Evolutionary conservation across 2,329 filamentous ascomycete genomes (phyloP), one percentile per base, ranked within the genome.

Genomic region (Phialophora expanda): DNA sequence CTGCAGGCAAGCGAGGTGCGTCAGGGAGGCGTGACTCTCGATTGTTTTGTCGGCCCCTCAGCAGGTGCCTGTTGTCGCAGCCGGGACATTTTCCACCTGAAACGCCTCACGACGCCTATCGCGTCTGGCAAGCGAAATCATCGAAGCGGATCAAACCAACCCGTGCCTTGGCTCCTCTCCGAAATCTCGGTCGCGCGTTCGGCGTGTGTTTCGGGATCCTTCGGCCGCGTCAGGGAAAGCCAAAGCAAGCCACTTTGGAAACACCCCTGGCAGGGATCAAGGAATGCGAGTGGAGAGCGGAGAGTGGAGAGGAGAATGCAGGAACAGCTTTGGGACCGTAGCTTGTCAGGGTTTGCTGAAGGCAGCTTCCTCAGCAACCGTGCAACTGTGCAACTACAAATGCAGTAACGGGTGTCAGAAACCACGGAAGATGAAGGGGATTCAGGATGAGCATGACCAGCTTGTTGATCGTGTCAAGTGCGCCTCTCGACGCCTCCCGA

Each of bases 81-180:
- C 14, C 38, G 30, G 30, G 26, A 46, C 14, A 53, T 54, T 50
- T 61, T 28, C 17, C 58, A 24, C 14, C 58, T 61, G 58, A 61
- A 61, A 61, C 57, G 57, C 57, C 44, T 53, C 46, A 50, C 56
- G 30, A 50, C 56, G 41, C 56, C 26, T 30, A 38, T 61, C 58
- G 58, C 58, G 58, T 38, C 58, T 44, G 30, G 28, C 32, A 61
- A 38, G 38, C 50, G 58, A 61, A 24, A 61, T 61, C 46, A 61
- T 22, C 58, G 44, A 61, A 61, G 58, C 58, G 58, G 58, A 61
- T 61, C 58, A 54, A 30, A 26, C 30, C 48, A 51, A 51, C 20
- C 48, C 48, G 22, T 11, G 48, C 26, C 58, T 61, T 53, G 58
- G 58, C 48, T 51, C 30, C 12, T 32, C 54, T 12, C 54, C 58